phyloP scores from a whole-genome alignment of 805 yeast species.

The Suhomyces xylopsoci region DNA sequence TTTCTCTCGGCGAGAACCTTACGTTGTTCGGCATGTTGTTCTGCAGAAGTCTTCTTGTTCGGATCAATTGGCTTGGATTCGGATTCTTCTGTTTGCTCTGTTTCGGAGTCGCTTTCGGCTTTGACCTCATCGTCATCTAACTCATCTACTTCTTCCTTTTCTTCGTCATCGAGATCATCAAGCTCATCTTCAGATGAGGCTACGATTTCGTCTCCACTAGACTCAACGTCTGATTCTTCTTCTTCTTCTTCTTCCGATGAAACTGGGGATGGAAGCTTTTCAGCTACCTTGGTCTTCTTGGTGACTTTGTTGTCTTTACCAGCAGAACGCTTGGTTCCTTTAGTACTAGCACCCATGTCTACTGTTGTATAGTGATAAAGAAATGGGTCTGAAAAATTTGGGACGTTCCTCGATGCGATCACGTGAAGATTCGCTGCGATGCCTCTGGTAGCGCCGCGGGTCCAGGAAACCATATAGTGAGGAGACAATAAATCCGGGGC shows the following conservation, averaged over 20 bases:
- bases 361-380: neutral
- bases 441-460: neutral
- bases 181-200: conserved; percentile 23
- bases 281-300: conserved; percentile 30
- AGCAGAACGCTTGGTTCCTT: conserved; percentile 32
- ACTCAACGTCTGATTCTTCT: conserved; percentile 21
- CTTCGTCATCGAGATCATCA: conserved; percentile 18
- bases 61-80: conserved; percentile 27
- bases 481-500: neutral
- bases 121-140: conserved; percentile 21
- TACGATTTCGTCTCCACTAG: conserved; percentile 25
- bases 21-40: conserved; percentile 81
- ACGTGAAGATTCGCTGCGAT: neutral
- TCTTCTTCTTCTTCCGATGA: conserved; percentile 15
- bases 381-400: conserved; percentile 1
- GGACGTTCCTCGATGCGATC: neutral
- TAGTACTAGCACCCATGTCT: conserved; percentile 20
- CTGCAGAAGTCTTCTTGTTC: conserved; percentile 53
- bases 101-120: conserved; percentile 22
- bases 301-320: conserved; percentile 11
- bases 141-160: conserved; percentile 10
- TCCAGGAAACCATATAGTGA: too few species aligned
- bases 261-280: conserved; percentile 23
- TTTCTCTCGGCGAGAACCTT: conserved; percentile 78
- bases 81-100: conserved; percentile 15